Evolutionary conservation across 345 rosid species (phyloP), one percentile per base, ranked within the genome.

Genomic region (Populus ilicifolia): DNA sequence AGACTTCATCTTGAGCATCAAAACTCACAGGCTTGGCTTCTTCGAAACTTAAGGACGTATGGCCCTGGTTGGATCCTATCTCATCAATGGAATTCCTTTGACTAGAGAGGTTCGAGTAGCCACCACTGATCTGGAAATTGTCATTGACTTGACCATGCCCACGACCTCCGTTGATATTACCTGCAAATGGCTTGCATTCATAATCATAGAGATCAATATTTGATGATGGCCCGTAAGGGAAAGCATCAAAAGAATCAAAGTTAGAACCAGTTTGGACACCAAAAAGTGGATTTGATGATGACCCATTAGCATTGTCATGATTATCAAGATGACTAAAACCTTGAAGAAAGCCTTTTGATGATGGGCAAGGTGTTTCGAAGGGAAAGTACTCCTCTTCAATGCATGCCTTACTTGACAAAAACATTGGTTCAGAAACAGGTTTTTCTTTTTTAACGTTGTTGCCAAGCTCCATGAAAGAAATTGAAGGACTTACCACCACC

Each of bases 101-200:
- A 21, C 35, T 5, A 59, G 44, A 14, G n/a, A 56, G 9, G 25
- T 46, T 63, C 6, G 41, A 74, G 21, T 73, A 59, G 50, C 80
- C 86, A 68, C 44, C 46, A 12, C n/a, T 78, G 4, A 30, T 30
- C 67, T 79, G 87, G 73, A 89, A 86, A 67, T 86, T 86, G 82
- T 88, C 89, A 90, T 82, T 83, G 70, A 88, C 87, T 7, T 78
- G 86, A 54, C 84, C 86, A 30, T 76, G 83, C 41, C 81, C 88
- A 8, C 75, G 71, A 65, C 59, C 67, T 8, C 33, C 35, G 25
- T 38, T 54, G 27, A 17, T 38, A 7, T 23, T 18, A 38, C n/a
- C 85, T 0, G 41, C 80, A 76, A 85, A 85, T 44, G 93, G 93
- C 79, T 93, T 93, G 74, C 86, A 77, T 81, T 92, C 94, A 67